Conservation (phyloP, 225 moss, liverwort and hornwort species). For the Takakia lepidozioides region DNA sequence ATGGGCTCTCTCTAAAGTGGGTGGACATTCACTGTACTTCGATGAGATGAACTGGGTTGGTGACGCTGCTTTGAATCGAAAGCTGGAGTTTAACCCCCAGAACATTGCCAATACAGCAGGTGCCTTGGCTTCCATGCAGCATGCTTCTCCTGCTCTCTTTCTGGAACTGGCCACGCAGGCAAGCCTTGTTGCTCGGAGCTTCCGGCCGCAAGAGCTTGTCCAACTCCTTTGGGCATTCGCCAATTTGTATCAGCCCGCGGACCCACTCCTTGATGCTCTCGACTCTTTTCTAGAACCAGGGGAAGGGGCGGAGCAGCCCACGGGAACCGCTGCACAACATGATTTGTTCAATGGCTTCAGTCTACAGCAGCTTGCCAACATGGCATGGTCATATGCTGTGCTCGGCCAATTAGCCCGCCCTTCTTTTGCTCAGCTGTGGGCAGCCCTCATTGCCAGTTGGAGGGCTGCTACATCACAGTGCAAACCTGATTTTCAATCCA, state of each 20-base stretch:
- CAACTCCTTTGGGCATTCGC: slow-evolving; percentile 95
- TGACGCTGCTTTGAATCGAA: slow-evolving; percentile 26
- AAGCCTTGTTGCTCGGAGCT: slow-evolving; percentile 19
- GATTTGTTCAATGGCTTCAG: slow-evolving; percentile 9
- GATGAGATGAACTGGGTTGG: slow-evolving; percentile 72
- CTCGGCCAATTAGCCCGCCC: slow-evolving; percentile 51
- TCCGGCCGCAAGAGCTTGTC: slow-evolving; percentile 74
- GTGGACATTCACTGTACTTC: slow-evolving; percentile 54
- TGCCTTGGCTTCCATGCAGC: slow-evolving; percentile 83
- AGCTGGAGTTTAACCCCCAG: slow-evolving; percentile 60
- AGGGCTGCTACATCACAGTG: slow-evolving; percentile 9
- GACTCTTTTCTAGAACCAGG: too few relatives aligned
- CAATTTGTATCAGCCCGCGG: slow-evolving; percentile 50
- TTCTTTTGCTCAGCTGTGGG: slow-evolving; percentile 57
- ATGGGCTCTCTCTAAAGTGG: slow-evolving; percentile 84
- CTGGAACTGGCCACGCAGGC: slow-evolving; percentile 42
- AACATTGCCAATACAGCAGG: slow-evolving; percentile 79
- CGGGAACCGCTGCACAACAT: too few relatives aligned
- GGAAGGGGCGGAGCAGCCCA: too few relatives aligned
- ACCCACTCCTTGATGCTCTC: slow-evolving; percentile 44
- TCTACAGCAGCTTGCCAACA: slow-evolving; percentile 64
- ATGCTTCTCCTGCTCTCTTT: slow-evolving; percentile 48
- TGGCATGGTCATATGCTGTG: slow-evolving; percentile 84
- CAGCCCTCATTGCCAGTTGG: slow-evolving; percentile 19
- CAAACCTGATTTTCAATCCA: slow-evolving; percentile 9